These are phyloP conservation scores for Kwoniella pini DNA, from an alignment of 768 basidiomycete genomes.

Conservation along the genomic window DNA sequence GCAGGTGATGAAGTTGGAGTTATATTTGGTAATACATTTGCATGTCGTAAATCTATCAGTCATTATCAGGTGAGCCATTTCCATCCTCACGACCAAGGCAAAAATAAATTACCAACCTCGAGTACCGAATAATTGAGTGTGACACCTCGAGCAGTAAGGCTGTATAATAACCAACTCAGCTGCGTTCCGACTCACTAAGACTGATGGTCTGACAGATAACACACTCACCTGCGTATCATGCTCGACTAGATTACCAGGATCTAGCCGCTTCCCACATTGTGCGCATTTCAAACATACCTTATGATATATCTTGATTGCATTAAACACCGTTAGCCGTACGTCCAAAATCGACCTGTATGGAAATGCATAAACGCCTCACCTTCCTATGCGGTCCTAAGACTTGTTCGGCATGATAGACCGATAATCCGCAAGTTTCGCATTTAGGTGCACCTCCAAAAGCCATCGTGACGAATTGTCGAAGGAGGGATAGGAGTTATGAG, in stretches of 20 bases:
- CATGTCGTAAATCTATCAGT: slow-evolving; percentile 31
- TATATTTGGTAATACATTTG: slow-evolving; percentile 36
- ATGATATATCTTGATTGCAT: slow-evolving; percentile 36
- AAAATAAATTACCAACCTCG: slow-evolving; percentile 24
- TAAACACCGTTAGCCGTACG: too few species aligned
- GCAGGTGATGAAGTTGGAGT: slow-evolving; percentile 21
- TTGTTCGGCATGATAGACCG: slow-evolving; percentile 51
- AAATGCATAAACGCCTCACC: slow-evolving; percentile 25
- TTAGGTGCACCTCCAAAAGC: slow-evolving; percentile 35
- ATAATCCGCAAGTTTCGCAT: slow-evolving; percentile 38
- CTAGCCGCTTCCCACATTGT: slow-evolving; percentile 48
- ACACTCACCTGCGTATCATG: slow-evolving; percentile 41
- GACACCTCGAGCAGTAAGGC: slow-evolving; percentile 49
- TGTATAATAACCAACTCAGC: slow-evolving; percentile 2
- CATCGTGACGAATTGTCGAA: too few species aligned
- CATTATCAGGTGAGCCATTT: neutral
- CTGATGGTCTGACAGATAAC: neutral
- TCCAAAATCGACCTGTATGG: neutral
- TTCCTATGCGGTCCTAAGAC: slow-evolving; percentile 46
- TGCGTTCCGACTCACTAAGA: neutral
- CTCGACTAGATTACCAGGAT: slow-evolving; percentile 46
- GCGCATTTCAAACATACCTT: slow-evolving; percentile 50
- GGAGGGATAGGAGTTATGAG: neutral
- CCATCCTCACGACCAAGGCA: too few species aligned
- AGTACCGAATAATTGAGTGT: slow-evolving; percentile 47